Percentiles rank a stretch among this genome's conserved stretches.
Evolutionary conservation across 305 asterid species (phyloP).

Genomic region (Solanum hybrid): DNA sequence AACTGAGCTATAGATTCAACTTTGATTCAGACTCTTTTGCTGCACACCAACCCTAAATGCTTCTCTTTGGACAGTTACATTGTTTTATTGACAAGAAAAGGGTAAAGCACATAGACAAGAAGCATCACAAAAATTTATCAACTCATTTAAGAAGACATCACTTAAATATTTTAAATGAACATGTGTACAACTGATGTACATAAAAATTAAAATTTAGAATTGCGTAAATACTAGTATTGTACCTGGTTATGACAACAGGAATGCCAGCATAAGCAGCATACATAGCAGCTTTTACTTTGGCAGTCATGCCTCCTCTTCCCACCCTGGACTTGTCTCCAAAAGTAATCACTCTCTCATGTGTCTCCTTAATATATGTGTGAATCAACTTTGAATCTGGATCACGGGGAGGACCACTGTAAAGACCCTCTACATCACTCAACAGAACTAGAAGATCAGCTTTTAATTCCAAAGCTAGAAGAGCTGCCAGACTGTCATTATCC

Average conservation of each 20-base stretch:
- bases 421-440: constrained; percentile 97
- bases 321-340: constrained; percentile 97
- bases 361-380: constrained; percentile 78
- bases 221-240: background rate
- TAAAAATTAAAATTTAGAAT: background rate
- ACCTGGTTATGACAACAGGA: constrained; percentile 98
- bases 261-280: constrained; percentile 85
- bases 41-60: background rate
- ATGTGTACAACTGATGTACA: background rate
- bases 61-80: background rate
- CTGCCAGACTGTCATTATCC: constrained; percentile 98
- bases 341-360: constrained; percentile 62
- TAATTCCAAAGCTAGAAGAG: constrained; percentile 84
- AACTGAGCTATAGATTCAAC: background rate
- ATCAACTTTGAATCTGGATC: constrained; percentile 82
- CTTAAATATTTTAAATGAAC: background rate
- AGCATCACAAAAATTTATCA: background rate
- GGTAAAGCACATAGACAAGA: background rate
- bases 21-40: background rate
- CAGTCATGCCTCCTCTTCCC: constrained; percentile 99
- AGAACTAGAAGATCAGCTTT: constrained; percentile 94
- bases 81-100: background rate
- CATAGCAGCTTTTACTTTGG: constrained; percentile 96
- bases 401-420: constrained; percentile 92
- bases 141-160: background rate